These are phyloP conservation scores for Zygoascus biomembranicola DNA, from an alignment of 805 yeast genomes.

Conservation along the genomic window DNA sequence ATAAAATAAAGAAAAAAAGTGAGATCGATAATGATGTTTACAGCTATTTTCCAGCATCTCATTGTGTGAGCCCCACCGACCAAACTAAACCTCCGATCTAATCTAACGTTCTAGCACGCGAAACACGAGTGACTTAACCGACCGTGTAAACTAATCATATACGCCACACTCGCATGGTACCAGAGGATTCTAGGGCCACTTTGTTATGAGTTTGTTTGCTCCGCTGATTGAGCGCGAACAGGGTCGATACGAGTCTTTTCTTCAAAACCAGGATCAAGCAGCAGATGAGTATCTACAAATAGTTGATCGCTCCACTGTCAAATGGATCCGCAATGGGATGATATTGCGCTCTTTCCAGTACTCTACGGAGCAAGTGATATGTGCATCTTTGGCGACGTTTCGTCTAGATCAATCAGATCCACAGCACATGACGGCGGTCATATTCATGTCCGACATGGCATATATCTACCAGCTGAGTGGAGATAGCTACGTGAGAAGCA, in stretches of 20 bases:
- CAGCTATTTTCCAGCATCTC: too few relatives aligned
- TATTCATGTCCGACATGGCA: constrained; percentile 53
- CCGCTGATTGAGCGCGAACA: neutral
- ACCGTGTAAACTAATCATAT: too few relatives aligned
- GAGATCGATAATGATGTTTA: too few relatives aligned
- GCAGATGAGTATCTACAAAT: constrained; percentile 5
- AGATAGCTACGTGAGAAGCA: constrained; percentile 46
- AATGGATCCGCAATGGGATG: constrained; percentile 43
- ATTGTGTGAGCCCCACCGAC: too few relatives aligned
- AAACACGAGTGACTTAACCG: too few relatives aligned
- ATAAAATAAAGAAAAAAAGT: too few relatives aligned
- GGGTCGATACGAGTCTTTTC: too few relatives aligned
- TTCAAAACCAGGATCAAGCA: neutral
- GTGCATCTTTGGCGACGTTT: constrained; percentile 57
- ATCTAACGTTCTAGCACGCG: too few relatives aligned
- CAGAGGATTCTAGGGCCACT: too few relatives aligned
- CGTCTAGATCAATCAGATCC: neutral
- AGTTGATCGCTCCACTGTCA: constrained; percentile 25
- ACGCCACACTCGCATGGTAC: too few relatives aligned
- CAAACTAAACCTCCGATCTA: too few relatives aligned
- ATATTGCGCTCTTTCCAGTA: constrained; percentile 42
- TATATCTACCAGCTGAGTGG: constrained; percentile 58
- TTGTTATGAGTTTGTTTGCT: neutral
- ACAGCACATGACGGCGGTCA: constrained; percentile 38
- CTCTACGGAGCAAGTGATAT: constrained; percentile 40